Base-by-base conservation (phyloP, 352 stramenopile genomes). In the Phytophthora rubi region DNA sequence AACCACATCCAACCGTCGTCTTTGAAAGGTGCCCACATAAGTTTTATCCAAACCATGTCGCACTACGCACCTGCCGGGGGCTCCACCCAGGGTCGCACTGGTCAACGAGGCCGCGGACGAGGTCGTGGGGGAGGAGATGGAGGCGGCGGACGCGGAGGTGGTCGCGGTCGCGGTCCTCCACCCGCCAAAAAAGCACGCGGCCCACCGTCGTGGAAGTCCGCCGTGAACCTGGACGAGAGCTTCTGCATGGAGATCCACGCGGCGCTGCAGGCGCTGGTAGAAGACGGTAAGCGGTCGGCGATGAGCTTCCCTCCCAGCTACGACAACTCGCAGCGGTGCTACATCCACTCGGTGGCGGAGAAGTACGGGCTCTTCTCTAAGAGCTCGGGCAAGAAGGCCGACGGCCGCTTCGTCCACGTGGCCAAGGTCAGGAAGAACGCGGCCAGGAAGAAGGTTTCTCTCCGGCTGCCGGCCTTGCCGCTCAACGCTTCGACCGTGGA, bases 321-420 rank as follows among this genome's bases (percentile, higher is more conserved):
- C 33, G 85, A 95, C 70, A 92, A 90, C 70, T 86, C 85, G 57
- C 83, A 95, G 71, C 82, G 88, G 7, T 79, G 83, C 48, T 95
- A 91, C 67, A 94, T 95, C 66, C 88, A 94, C 79, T 85, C 78
- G 26, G 74, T 92, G 32, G 88, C 82, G n/a, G 72, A 90, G 52
- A 95, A 95, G 73, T 90, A 82, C 62, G 85, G 84, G 7, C 68
- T 95, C 9, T 93, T 94, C 69, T 91, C 86, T 47, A 95, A 95
- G 72, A 93, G 85, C 71, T 90, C 82, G 9, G 88, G 88, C 44
- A 92, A 91, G 64, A 78, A 76, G 45, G 75, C 71, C 6, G 79
- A 85, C 16, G 60, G 62, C 2, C 86, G 88, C 21, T 93, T 92
- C 66, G 83, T 94, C 54, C 85, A 93, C 69, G 83, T 95, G 26